These are phyloP conservation scores for Fragaria vesca DNA, from an alignment of 306 rosid species.

Conservation along the genomic window DNA sequence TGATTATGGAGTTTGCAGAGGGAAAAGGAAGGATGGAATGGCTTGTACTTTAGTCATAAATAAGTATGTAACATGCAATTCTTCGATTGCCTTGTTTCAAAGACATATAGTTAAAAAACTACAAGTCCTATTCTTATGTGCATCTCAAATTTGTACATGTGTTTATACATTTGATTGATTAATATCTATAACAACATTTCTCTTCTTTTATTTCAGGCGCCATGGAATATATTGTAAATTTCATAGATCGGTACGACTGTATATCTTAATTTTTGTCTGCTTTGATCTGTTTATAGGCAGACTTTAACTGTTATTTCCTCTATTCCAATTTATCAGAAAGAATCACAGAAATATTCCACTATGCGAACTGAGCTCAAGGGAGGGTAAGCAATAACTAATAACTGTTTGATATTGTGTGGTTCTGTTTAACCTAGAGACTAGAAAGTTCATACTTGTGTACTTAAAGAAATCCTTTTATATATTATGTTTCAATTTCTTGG, in stretches of 20 bases:
- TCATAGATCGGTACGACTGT: conserved; percentile 72
- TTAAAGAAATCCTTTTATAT: not conserved
- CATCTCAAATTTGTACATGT: not conserved
- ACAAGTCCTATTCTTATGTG: not conserved
- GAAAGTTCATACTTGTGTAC: conserved; percentile 6
- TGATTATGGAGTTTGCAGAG: conserved; percentile 90
- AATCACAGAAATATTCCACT: conserved; percentile 70
- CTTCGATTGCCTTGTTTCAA: not conserved
- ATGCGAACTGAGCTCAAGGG: conserved; percentile 83
- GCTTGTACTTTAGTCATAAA: conserved; percentile 70
- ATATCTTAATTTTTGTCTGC: conserved; percentile 17
- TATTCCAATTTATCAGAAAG: conserved; percentile 47
- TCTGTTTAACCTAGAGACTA: not conserved
- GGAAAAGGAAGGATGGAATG: conserved; percentile 74
- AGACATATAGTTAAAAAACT: not conserved
- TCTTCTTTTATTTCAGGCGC: conserved; percentile 59
- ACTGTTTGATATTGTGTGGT: conserved; percentile 17
- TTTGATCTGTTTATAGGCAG: conserved; percentile 3
- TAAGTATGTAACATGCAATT: conserved; percentile 43
- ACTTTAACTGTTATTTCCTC: conserved; percentile 3
- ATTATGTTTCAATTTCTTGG: conserved; percentile 15
- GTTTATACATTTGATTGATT: conserved; percentile 19
- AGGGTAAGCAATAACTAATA: conserved; percentile 56
- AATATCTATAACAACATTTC: conserved; percentile 21
- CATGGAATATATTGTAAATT: conserved; percentile 69